A percentile compares a stretch with the other conserved stretches of the same genome.
These are phyloP conservation scores for Sporothrix protearum DNA, from an alignment of 2,329 filamentous ascomycete genomes.

Conservation along the genomic window DNA sequence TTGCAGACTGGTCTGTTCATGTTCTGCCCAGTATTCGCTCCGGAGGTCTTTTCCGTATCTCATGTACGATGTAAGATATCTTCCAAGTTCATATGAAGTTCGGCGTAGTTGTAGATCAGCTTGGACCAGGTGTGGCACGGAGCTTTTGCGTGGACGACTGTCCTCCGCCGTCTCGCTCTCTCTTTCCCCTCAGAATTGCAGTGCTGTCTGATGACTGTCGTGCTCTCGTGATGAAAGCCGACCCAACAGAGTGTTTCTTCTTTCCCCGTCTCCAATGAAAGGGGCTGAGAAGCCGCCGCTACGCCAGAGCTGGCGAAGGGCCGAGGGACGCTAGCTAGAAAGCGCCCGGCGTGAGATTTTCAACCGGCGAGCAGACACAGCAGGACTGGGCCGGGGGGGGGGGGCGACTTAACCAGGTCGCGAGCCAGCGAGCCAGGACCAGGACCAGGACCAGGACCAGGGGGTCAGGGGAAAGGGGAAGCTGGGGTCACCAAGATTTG, in stretches of 20 bases:
- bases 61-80: too few relatives aligned
- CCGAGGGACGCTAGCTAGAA: conserved; percentile 7
- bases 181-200: neutral
- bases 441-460: neutral
- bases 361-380: conserved; percentile 17
- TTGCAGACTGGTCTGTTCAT: neutral
- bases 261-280: neutral
- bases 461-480: neutral
- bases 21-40: neutral
- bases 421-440: neutral
- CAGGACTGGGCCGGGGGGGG: neutral
- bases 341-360: conserved; percentile 12
- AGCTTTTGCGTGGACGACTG: neutral
- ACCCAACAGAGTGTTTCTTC: neutral
- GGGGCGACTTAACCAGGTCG: neutral
- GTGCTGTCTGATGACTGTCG: neutral
- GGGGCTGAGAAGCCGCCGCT: conserved; percentile 20
- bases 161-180: neutral
- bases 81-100: neutral
- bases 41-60: neutral
- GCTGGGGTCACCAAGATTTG: neutral
- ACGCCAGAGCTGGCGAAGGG: conserved; percentile 19
- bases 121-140: neutral
- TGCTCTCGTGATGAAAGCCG: neutral
- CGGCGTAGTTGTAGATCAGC: neutral